Evolutionary conservation across 192 early-diverging fungal genomes (phyloP).

Genomic region (Cladochytrium replicatum): DNA sequence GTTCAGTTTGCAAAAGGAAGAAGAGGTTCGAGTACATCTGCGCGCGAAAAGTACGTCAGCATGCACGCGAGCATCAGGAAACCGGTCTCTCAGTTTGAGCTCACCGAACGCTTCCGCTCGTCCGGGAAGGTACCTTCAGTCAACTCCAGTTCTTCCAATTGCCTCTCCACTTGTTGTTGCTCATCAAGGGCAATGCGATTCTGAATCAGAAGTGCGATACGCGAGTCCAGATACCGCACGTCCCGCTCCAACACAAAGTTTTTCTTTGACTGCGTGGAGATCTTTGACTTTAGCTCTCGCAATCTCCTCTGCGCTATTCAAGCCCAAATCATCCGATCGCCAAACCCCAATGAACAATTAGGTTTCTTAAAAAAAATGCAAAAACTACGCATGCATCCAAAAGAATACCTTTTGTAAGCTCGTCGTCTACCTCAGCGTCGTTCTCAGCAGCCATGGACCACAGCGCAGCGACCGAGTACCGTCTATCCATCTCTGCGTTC

Average conservation of each 20-base stretch:
- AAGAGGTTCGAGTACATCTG: conserved; percentile 91
- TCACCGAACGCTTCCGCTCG: conserved; percentile 50
- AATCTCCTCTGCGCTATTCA: conserved; percentile 66
- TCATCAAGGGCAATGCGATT: conserved; percentile 89
- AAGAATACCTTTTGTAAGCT: conserved; percentile 83
- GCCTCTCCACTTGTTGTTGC: conserved; percentile 66
- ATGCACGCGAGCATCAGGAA: too few relatives aligned
- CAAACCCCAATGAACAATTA: too few relatives aligned
- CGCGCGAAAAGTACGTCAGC: too few relatives aligned
- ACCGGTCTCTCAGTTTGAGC: too few relatives aligned
- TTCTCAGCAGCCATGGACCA: conserved; percentile 72
- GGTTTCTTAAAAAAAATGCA: too few relatives aligned
- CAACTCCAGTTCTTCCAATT: conserved; percentile 55
- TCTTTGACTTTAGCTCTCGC: conserved; percentile 74
- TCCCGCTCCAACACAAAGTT: conserved; percentile 91
- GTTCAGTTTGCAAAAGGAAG: conserved; percentile 83
- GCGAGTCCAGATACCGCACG: conserved; percentile 81
- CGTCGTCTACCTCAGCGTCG: conserved; percentile 87
- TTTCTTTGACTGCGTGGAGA: conserved; percentile 87
- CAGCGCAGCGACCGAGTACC: conserved; percentile 40
- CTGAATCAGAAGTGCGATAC: conserved; percentile 87
- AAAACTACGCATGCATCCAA: conserved; percentile 1
- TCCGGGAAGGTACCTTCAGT: conserved; percentile 52
- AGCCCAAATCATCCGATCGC: neutral
- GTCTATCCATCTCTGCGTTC: conserved; percentile 11